Base-by-base conservation (phyloP, 179 eudicot genomes). In the Silene noctiflora region DNA sequence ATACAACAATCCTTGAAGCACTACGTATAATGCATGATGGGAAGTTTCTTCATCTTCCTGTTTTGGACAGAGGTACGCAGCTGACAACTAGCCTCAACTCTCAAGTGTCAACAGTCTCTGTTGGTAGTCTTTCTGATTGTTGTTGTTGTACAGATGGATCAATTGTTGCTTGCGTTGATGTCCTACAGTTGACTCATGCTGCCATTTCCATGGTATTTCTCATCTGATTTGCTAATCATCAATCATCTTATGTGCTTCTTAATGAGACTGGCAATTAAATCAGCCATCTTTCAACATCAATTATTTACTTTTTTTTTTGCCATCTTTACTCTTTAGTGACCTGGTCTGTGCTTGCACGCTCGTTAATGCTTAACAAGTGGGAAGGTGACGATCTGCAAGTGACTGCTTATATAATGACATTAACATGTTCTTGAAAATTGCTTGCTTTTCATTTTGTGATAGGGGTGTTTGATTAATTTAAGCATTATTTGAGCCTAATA, bases 11-110 rank as follows among this genome's bases (percentile, higher is more conserved):
- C 71, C 99, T 95, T 79, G 97, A 93, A 78, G 99, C 96, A 35
- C 78, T 95, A 83, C 95, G 93, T 73, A 86, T 85, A 84, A 95
- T 95, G 99, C 99, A 88, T 70, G 99, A 94, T 78, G 94, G 96
- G 48, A 94, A 92, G 72, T 94, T 94, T 75, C 88, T 94, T 74
- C 97, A 94, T 86, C 97, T 95, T 74, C 99, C 99, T 62, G 91
- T 95, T 58, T 67, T 88, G 64, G 99, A 95, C 78, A 93, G 85
- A 85, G 97, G 99, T 92, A 56, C 81, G 84, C 22, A 71, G 83
- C 84, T 85, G 76, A 79, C 81, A 33, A 59, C 62, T 75, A 56
- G 16, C 59, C 48, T 71, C 29, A 27, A 27, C 29, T 2, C 2
- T 27, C 59, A 59, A 78, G 53, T 77, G 17, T 62, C 33, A 20